Conservation (phyloP, 148 eudicot species). For the Bassia scoparia region DNA sequence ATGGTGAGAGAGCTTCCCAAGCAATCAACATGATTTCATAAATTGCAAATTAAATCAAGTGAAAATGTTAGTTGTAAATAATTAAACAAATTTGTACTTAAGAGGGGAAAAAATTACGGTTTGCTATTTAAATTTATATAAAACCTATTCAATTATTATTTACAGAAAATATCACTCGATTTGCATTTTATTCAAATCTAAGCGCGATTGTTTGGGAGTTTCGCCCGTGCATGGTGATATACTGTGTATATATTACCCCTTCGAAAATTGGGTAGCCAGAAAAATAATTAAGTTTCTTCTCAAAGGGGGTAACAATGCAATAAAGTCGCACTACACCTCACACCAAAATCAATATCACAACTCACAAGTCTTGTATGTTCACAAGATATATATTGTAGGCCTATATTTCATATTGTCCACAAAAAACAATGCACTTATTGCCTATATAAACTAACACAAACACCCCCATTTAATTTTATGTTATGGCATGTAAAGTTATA, state of each 20-base stretch:
- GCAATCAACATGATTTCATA: too few relatives aligned
- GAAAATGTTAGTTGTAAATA: too few relatives aligned
- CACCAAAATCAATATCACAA: not conserved
- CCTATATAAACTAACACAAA: not conserved
- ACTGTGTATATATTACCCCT: not conserved
- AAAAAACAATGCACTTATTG: not conserved
- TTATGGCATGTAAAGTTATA: not conserved
- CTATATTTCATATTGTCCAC: constrained; percentile 3
- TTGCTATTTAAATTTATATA: too few relatives aligned
- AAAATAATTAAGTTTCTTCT: not conserved
- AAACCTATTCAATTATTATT: too few relatives aligned
- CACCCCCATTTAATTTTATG: not conserved
- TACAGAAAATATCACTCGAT: too few relatives aligned
- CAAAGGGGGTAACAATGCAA: not conserved
- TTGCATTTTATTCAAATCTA: too few relatives aligned
- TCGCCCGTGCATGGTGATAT: too few relatives aligned
- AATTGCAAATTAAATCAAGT: too few relatives aligned
- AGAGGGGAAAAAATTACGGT: too few relatives aligned
- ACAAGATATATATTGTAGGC: constrained; percentile 8
- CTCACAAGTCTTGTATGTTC: constrained; percentile 5
- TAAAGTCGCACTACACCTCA: not conserved
- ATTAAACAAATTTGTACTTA: too few relatives aligned
- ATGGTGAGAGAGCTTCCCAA: too few relatives aligned
- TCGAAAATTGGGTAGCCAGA: not conserved
- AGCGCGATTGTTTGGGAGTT: too few relatives aligned